These are phyloP conservation scores for Colletotrichum trifolii DNA, from an alignment of 2,329 filamentous ascomycete genomes.

Conservation along the genomic window DNA sequence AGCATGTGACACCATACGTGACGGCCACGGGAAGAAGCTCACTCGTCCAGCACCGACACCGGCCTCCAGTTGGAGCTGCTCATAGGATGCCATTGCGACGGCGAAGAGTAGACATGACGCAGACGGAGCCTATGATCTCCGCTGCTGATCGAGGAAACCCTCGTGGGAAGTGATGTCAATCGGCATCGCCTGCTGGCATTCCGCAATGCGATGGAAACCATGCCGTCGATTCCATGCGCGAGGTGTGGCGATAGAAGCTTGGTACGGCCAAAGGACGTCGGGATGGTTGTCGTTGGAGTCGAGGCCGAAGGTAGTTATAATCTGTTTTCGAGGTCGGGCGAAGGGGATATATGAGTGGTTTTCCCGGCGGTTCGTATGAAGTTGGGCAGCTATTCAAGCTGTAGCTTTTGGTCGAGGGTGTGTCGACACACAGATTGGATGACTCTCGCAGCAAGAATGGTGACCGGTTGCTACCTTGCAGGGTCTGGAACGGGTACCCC, in stretches of 20 bases:
- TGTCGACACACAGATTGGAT: conserved; percentile 31
- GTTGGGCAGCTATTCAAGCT: conserved; percentile 36
- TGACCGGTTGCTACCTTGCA: conserved; percentile 33
- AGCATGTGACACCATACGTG: conserved; percentile 31
- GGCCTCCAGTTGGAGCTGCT: conserved; percentile 67
- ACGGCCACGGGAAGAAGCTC: conserved; percentile 43
- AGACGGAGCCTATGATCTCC: neutral
- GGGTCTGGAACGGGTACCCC: conserved; percentile 35
- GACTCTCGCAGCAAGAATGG: conserved; percentile 33
- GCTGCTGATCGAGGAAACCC: conserved; percentile 2
- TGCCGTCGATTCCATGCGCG: conserved; percentile 53
- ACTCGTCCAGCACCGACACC: conserved; percentile 74
- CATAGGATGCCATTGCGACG: conserved; percentile 42
- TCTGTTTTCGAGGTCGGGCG: neutral
- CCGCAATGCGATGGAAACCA: conserved; percentile 59
- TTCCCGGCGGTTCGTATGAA: conserved; percentile 4
- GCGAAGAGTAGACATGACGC: conserved; percentile 32
- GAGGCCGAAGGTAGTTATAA: neutral
- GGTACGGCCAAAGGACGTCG: neutral
- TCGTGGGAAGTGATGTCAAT: conserved; percentile 40
- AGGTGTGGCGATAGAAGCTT: neutral
- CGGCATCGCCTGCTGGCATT: conserved; percentile 55
- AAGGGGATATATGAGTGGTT: conserved; percentile 29
- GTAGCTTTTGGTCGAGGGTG: conserved; percentile 9
- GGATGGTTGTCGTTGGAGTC: neutral